Evolutionary conservation across 2,329 filamentous ascomycete species (phyloP), one percentile per base, ranked within the genome.

Genomic region (Ophiocordyceps camponoti-leonardi): DNA sequence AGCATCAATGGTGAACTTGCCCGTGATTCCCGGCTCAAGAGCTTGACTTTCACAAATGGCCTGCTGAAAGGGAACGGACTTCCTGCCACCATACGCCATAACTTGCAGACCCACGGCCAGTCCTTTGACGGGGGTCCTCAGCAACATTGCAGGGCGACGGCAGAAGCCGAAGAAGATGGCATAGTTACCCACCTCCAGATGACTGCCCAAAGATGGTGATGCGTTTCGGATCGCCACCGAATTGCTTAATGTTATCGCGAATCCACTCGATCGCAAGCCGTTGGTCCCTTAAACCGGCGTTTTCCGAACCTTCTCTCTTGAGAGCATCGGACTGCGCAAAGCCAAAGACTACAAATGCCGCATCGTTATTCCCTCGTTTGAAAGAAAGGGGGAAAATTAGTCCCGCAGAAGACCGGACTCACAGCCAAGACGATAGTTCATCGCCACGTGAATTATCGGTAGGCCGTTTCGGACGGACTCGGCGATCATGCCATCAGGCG

Each of bases 221-320:
- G 48, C 73, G 75, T 2, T 63, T 58, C 0, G 77, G 73, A 52
- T 83, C 77, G 2, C 80, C 80, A 3, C 79, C 80, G 55, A 83
- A 84, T 0, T 68, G 62, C 0, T 62, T 68, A 47, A 83, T 79
- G 51, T 82, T 79, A 48, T 78, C 73, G 3, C 72, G 68, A 0
- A 79, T 66, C 66, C 66, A 68, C 41, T 60, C 54, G 1, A 68
- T 52, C 1, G 63, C 64, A 2, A 66, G 50, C 2, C 73, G 64
- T 51, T 77, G 73, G 51, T 79, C 73, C 6, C 67, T 61, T 6
- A 77, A 55, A 1, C 71, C 73, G 2, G 71, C 52, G 47, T 77
- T 77, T 42, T 52, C 47, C 4, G 52, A 54, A 16, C 49, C 48
- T 26, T 53, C 50, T 6, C 26, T 6, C 37, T 46, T 46, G 1